These are phyloP conservation scores for Amanita muscaria DNA, from an alignment of 768 basidiomycete species.

Conservation along the genomic window DNA sequence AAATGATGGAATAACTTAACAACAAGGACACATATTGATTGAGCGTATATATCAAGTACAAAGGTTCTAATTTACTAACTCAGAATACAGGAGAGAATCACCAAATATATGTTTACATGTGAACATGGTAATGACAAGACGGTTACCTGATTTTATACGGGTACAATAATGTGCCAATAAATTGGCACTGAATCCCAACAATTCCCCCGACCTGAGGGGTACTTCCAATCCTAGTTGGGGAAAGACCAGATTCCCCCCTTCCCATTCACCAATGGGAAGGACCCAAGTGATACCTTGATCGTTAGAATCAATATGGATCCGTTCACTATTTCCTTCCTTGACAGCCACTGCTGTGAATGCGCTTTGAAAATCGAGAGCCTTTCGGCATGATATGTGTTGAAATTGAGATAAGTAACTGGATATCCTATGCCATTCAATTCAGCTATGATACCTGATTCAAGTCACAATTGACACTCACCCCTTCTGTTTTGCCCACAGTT, in stretches of 20 bases:
- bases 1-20: no score
- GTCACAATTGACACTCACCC: neutral
- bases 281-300: constrained; percentile 17
- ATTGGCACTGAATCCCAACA: constrained; percentile 13
- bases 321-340: constrained; percentile 21
- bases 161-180: constrained; percentile 14
- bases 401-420: neutral
- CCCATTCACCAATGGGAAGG: constrained; percentile 15
- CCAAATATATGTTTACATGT: neutral
- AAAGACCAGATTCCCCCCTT: constrained; percentile 14
- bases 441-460: neutral
- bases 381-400: neutral
- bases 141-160: constrained; percentile 7
- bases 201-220: constrained; percentile 15
- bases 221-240: constrained; percentile 16
- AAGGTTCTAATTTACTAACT: neutral
- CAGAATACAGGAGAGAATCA: neutral
- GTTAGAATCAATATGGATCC: constrained; percentile 18
- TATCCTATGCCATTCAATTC: neutral
- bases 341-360: constrained; percentile 18
- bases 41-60: neutral
- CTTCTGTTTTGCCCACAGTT: neutral
- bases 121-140: constrained; percentile 12
- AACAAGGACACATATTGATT: neutral
- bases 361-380: constrained; percentile 14